These are phyloP conservation scores for Lipomyces starkeyi DNA, from an alignment of 805 yeast genomes.

Conservation along the genomic window DNA sequence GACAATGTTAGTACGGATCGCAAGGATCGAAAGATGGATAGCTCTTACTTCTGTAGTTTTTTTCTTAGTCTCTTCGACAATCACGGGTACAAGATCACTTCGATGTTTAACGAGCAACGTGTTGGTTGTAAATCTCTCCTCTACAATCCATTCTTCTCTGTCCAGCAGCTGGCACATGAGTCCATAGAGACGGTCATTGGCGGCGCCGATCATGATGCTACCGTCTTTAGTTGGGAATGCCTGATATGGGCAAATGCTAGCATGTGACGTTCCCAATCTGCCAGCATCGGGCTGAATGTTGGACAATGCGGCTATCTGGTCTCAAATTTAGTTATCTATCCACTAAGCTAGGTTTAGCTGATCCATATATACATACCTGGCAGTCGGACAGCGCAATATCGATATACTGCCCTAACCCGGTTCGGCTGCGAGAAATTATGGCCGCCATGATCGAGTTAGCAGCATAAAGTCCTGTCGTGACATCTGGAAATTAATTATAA, in stretches of 20 bases:
- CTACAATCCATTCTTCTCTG: conserved; percentile 49
- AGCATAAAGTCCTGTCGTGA: too few species aligned
- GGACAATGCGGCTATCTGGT: too few species aligned
- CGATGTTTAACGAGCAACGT: conserved; percentile 49
- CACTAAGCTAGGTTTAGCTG: conserved; percentile 38
- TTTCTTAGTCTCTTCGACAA: conserved; percentile 42
- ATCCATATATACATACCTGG: conserved; percentile 44
- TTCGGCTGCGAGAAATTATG: conserved; percentile 14
- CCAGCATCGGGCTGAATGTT: conserved; percentile 47
- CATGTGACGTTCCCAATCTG: conserved; percentile 52
- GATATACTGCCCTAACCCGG: conserved; percentile 50
- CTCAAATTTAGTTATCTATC: too few species aligned
- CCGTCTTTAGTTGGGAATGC: conserved; percentile 49
- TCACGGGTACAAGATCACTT: conserved; percentile 44
- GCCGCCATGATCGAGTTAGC: too few species aligned
- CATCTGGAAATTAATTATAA: too few species aligned
- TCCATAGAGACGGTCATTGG: conserved; percentile 49
- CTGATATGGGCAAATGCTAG: conserved; percentile 52
- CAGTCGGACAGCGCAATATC: conserved; percentile 50
- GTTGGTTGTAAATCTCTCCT: conserved; percentile 46
- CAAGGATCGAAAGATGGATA: neutral
- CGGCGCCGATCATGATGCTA: conserved; percentile 52
- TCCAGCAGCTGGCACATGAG: conserved; percentile 46
- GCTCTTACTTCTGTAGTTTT: conserved; percentile 18
- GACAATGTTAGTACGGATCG: neutral